Evolutionary conservation across 1,284 basidiomycete species (phyloP), one percentile per base, ranked within the genome.

Genomic region (Phaffia rhodozyma): DNA sequence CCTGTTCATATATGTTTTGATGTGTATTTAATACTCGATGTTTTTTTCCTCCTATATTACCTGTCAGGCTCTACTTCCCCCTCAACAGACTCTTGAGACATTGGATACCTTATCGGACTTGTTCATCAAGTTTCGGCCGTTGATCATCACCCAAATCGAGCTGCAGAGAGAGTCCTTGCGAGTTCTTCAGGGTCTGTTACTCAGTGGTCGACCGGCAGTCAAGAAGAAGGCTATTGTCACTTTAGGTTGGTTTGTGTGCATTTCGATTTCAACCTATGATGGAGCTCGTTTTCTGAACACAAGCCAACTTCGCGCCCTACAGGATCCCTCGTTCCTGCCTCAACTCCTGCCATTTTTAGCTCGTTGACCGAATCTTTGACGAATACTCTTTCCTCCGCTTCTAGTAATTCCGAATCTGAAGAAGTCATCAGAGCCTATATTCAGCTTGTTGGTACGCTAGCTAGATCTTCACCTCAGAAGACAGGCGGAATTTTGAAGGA

Each of bases 21-120:
- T 25, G 23, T 58, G n/a, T 57, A 11, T 53, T 43, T 32, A 25
- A 4, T 27, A 23, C 18, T 30, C 34, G 30, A 9, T 55, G 49
- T 50, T 23, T 21, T 30, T 30, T 16, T 11, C 29, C 29, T 50
- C 48, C 67, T 67, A 64, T 51, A 38, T 68, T 61, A 58, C 68
- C 62, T 29, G 65, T 32, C 60, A 68, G 71, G 27, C 71, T 87
- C 85, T 73, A 81, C 54, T 77, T 78, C 67, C 89, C 84, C 9
- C 88, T 86, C 55, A 93, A 91, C 74, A 87, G 86, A 38, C 81
- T 86, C 68, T 96, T 60, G 93, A 97, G 75, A 89, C 89, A 0
- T 80, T 97, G 16, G 87, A 92, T 51, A 92, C 94, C 64, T 80
- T 97, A 23, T 86, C 89, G 11, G 94, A 97, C 72, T 82, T 97